Conservation (phyloP, 306 rosid genomes). For the Notholithocarpus densiflorus region DNA sequence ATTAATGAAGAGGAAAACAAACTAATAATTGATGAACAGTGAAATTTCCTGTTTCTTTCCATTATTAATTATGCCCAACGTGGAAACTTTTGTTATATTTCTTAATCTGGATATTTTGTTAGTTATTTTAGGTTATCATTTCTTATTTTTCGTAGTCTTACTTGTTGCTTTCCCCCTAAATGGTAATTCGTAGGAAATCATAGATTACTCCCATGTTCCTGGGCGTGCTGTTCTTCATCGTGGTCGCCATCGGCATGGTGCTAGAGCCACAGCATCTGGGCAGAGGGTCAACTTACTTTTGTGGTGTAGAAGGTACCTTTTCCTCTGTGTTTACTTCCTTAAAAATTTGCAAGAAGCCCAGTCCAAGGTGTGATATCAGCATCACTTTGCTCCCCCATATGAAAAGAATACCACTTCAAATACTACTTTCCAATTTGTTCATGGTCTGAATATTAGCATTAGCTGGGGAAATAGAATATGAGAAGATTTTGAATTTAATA, state of each 20-base stretch:
- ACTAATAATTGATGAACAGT: neutral
- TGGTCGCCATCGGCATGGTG: constrained; percentile 95
- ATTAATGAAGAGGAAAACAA: neutral
- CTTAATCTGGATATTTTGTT: neutral
- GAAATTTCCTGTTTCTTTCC: neutral
- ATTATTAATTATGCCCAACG: neutral
- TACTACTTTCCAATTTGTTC: neutral
- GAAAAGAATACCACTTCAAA: neutral
- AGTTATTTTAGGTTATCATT: neutral
- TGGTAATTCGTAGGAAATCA: constrained; percentile 56
- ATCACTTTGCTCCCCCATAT: neutral
- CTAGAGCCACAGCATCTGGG: constrained; percentile 84
- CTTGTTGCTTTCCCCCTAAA: neutral
- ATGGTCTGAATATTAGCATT: neutral
- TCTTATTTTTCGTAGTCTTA: neutral
- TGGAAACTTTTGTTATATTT: neutral
- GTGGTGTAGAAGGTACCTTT: constrained; percentile 91
- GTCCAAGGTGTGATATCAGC: neutral
- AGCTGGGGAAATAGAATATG: neutral
- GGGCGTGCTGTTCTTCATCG: constrained; percentile 85
- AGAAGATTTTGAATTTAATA: neutral
- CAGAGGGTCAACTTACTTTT: constrained; percentile 67
- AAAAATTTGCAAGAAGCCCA: constrained; percentile 2
- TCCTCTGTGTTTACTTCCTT: constrained; percentile 1
- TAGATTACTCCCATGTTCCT: constrained; percentile 68